A percentile compares a stretch with the other conserved stretches of the same genome.
Conservation (phyloP, 306 rosid genomes). For the Glycine soja region DNA sequence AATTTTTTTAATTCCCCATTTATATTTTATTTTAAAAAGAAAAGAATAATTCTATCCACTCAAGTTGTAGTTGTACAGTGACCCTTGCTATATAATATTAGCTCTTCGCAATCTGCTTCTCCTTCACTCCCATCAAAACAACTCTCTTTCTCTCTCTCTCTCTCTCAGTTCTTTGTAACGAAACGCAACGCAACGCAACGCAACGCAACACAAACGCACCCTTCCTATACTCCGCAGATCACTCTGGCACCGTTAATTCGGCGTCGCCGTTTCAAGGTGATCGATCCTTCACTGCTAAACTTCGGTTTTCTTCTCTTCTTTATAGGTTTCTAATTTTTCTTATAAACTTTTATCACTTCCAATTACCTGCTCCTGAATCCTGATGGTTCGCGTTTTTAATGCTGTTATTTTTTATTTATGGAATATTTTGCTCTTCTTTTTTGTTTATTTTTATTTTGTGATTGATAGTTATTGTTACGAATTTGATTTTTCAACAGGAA, state of each 20-base stretch:
- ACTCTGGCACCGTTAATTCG: not conserved
- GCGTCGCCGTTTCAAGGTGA: slow-evolving; percentile 44
- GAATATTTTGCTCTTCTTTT: not conserved
- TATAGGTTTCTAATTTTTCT: slow-evolving; percentile 32
- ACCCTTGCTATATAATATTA: slow-evolving; percentile 13
- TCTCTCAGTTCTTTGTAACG: not conserved
- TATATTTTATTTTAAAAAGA: not conserved
- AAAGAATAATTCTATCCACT: slow-evolving; percentile 33
- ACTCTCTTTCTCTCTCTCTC: not conserved
- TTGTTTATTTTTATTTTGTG: not conserved
- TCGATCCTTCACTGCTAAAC: slow-evolving; percentile 24
- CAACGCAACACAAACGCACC: slow-evolving; percentile 17
- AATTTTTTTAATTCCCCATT: not conserved
- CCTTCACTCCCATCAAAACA: slow-evolving; percentile 35
- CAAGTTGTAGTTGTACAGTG: slow-evolving; percentile 39
- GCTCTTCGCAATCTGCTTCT: not conserved
- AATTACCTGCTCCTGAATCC: slow-evolving; percentile 21
- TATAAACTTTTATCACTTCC: not conserved
- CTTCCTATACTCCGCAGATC: slow-evolving; percentile 15
- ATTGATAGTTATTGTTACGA: not conserved
- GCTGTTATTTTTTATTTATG: not conserved
- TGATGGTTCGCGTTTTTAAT: slow-evolving; percentile 3
- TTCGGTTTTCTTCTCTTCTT: not conserved
- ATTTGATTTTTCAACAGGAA: not conserved
- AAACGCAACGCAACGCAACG: no score